A percentile compares a stretch with the other conserved stretches of the same genome.
Conservation (phyloP, 2,329 filamentous ascomycete genomes). For the Bipolaris gigantea region DNA sequence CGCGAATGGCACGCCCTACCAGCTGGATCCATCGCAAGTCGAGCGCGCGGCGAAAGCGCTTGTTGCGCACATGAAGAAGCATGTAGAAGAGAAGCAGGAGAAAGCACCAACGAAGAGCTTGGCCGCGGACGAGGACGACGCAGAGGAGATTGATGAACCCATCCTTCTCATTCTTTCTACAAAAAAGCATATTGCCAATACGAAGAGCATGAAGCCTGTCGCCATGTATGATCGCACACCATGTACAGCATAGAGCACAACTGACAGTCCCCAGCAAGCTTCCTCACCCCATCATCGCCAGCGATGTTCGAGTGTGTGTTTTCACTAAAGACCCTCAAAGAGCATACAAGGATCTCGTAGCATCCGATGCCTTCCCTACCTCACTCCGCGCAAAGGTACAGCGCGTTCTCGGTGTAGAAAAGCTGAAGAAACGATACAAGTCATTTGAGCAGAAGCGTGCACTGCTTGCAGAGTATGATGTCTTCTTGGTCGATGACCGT, state of each 20-base stretch:
- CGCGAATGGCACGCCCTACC: slow-evolving; percentile 44
- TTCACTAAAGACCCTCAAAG: slow-evolving; percentile 84
- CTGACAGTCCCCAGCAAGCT: slow-evolving; percentile 52
- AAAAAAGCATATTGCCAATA: slow-evolving; percentile 70
- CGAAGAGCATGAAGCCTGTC: slow-evolving; percentile 77
- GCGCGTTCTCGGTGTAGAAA: slow-evolving; percentile 75
- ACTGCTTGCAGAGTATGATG: slow-evolving; percentile 81
- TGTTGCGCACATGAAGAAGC: slow-evolving; percentile 59
- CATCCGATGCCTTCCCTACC: slow-evolving; percentile 62
- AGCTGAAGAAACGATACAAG: slow-evolving; percentile 87
- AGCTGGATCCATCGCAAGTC: slow-evolving; percentile 55
- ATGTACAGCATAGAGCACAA: background rate
- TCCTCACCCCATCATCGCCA: slow-evolving; percentile 72
- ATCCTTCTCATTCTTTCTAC: slow-evolving; percentile 66
- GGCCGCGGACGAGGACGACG: slow-evolving; percentile 50
- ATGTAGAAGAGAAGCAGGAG: slow-evolving; percentile 52
- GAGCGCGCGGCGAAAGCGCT: slow-evolving; percentile 63
- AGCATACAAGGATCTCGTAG: slow-evolving; percentile 85
- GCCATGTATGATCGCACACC: slow-evolving; percentile 61
- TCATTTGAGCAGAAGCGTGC: slow-evolving; percentile 80
- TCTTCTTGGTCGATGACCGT: slow-evolving; percentile 91
- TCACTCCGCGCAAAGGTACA: slow-evolving; percentile 53
- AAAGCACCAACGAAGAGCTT: slow-evolving; percentile 57
- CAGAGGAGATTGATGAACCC: slow-evolving; percentile 53
- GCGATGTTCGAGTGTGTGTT: slow-evolving; percentile 74